phyloP scores from a whole-genome alignment of 805 yeast genomes.

The Starmerella kuoi region DNA sequence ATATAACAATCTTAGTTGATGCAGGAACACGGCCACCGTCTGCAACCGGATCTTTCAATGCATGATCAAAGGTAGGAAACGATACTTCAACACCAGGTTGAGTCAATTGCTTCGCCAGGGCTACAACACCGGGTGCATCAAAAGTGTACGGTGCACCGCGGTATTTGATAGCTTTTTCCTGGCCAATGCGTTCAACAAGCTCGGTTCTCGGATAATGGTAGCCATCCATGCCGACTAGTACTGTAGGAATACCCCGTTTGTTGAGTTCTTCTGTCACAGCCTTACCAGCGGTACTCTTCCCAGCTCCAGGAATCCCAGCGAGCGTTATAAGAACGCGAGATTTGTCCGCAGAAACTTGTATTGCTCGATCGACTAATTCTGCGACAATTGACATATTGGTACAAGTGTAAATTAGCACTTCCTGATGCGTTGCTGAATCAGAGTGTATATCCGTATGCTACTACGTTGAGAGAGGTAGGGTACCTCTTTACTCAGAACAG shows the following conservation, averaged over 20 bases:
- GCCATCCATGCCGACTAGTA: conserved; percentile 61
- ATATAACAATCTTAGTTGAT: conserved; percentile 42
- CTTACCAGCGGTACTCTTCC: conserved; percentile 58
- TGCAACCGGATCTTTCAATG: conserved; percentile 50
- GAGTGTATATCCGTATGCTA: too few species aligned
- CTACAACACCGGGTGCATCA: conserved; percentile 42
- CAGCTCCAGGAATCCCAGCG: conserved; percentile 77
- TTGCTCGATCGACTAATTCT: neutral
- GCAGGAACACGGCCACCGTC: conserved; percentile 39
- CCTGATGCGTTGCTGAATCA: too few species aligned
- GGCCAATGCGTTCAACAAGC: conserved; percentile 41
- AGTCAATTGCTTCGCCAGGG: conserved; percentile 28
- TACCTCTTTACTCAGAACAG: too few species aligned
- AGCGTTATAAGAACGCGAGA: conserved; percentile 40
- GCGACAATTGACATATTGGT: neutral
- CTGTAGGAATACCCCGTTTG: conserved; percentile 17
- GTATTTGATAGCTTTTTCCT: conserved; percentile 44
- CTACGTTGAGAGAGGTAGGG: too few species aligned
- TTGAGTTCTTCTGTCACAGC: conserved; percentile 36
- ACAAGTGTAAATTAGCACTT: too few species aligned
- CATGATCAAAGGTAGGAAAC: conserved; percentile 66
- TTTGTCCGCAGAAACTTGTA: neutral
- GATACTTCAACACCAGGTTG: conserved; percentile 14
- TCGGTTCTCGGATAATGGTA: conserved; percentile 48
- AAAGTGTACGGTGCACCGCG: conserved; percentile 86